phyloP scores from a whole-genome alignment of 768 basidiomycete species.

The Daedalea quercina region DNA sequence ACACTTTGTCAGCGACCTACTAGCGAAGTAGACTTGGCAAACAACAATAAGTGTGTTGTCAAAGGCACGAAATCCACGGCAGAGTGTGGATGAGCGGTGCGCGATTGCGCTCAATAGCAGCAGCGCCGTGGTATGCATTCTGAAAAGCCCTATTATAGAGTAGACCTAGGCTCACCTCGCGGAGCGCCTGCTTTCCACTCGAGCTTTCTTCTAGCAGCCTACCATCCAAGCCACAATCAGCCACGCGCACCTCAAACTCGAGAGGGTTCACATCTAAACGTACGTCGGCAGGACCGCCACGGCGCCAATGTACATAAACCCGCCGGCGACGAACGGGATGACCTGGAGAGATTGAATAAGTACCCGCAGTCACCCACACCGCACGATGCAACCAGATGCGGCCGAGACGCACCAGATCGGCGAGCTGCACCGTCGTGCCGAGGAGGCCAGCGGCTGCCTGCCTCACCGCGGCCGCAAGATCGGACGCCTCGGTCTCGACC shows the following conservation, averaged over 20 bases:
- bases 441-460: conserved; percentile 72
- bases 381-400: not conserved
- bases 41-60: no score
- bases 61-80: no score
- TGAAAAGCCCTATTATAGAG: no score
- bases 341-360: conserved; percentile 39
- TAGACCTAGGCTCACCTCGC: conserved; percentile 51
- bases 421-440: conserved; percentile 72
- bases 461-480: conserved; percentile 73
- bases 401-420: conserved; percentile 64
- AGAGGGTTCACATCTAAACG: conserved; percentile 23
- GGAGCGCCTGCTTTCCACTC: conserved; percentile 81
- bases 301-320: conserved; percentile 90
- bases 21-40: no score
- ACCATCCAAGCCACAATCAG: conserved; percentile 7
- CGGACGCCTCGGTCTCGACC: conserved; percentile 32
- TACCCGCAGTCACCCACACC: conserved; percentile 1
- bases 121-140: no score
- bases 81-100: no score
- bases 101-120: no score
- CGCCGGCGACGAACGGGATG: conserved; percentile 85
- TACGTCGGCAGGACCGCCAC: conserved; percentile 90
- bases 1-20: no score
- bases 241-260: not conserved
- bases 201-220: conserved; percentile 85